These are phyloP conservation scores for Trichoderma brevicompactum DNA, from an alignment of 2,329 filamentous ascomycete species.

Conservation along the genomic window DNA sequence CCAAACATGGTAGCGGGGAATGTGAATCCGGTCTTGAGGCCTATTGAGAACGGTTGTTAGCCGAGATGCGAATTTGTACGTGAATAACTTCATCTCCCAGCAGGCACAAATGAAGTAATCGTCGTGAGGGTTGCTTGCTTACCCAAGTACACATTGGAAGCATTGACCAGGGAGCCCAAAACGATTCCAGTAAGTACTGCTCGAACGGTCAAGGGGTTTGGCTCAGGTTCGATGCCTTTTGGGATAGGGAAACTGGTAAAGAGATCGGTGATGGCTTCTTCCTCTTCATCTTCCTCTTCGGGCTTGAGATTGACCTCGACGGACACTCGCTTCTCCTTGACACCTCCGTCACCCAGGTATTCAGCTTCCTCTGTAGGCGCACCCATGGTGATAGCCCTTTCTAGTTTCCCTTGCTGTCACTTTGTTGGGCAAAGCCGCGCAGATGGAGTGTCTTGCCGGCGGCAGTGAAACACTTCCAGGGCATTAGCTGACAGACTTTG, in stretches of 20 bases:
- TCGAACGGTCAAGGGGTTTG: constrained; percentile 58
- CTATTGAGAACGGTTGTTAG: constrained; percentile 33
- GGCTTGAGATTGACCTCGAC: constrained; percentile 38
- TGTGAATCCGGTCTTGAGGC: constrained; percentile 57
- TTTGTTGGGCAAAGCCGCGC: not conserved
- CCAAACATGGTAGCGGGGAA: constrained; percentile 55
- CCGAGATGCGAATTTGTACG: no score
- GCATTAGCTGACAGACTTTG: not conserved
- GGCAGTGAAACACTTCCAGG: not conserved
- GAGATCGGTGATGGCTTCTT: constrained; percentile 43
- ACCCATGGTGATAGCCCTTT: constrained; percentile 11
- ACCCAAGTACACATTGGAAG: constrained; percentile 66
- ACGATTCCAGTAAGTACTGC: constrained; percentile 59
- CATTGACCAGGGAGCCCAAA: constrained; percentile 63
- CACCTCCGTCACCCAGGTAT: constrained; percentile 4
- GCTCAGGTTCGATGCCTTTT: constrained; percentile 49
- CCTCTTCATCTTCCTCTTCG: constrained; percentile 33
- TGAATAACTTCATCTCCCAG: not conserved
- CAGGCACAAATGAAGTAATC: not conserved
- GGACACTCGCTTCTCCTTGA: constrained; percentile 35
- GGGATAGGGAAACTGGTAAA: constrained; percentile 49
- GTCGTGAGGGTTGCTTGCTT: constrained; percentile 25
- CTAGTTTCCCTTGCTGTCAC: not conserved
- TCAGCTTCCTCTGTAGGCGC: constrained; percentile 3
- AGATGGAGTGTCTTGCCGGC: constrained; percentile 1